Base-by-base conservation (phyloP, 371 early-diverging fungal species). In the Chytridium lagenaria region DNA sequence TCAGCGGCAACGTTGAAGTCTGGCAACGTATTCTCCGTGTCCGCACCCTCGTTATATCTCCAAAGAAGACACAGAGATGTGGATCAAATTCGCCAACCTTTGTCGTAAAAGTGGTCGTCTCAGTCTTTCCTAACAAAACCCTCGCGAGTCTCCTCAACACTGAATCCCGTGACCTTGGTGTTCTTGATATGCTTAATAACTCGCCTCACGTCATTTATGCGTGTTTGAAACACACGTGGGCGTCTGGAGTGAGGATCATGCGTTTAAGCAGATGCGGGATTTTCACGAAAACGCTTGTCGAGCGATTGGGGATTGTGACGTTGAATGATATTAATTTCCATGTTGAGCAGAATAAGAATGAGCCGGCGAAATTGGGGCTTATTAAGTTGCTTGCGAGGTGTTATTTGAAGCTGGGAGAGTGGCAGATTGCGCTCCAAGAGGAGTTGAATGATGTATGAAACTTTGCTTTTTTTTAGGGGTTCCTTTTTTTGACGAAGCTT, bases 221-320 rank as follows among this genome's bases (percentile, higher is more conserved):
- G 34, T 95, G 93, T 63, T 86, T 97, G 70, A 98, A 99, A 84
- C 94, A 94, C 77, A 89, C 94, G 84, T 98, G 98, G 98, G 92
- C 92, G 0, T 89, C 91, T 1, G 92, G 92, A 0, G 87, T 73
- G 63, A 67, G 68, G 49, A 81, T 80, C 37, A 79, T 75, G n/a
- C 81, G 86, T 1, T 80, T 83, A 59, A 59, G 64, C 12, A 78
- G 80, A 57, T 76, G 87, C 77, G 75, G 79, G 61, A 76, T 73
- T 7, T 84, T 88, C 66, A 84, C 85, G 1, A 70, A 84, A 51
- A 82, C 84, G 49, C 83, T 90, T 10, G 83, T 84, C 30, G 91
- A 88, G 50, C 66, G 72, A 52, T 74, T 77, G 50, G 83, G 77
- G 63, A 79, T 85, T 70, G 63, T 55, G 1, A 80, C 69, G 22